Evolutionary conservation across 495 filamentous ascomycete genomes (phyloP), one percentile per base, ranked within the genome.

Genomic region (Penicillium nucicola): DNA sequence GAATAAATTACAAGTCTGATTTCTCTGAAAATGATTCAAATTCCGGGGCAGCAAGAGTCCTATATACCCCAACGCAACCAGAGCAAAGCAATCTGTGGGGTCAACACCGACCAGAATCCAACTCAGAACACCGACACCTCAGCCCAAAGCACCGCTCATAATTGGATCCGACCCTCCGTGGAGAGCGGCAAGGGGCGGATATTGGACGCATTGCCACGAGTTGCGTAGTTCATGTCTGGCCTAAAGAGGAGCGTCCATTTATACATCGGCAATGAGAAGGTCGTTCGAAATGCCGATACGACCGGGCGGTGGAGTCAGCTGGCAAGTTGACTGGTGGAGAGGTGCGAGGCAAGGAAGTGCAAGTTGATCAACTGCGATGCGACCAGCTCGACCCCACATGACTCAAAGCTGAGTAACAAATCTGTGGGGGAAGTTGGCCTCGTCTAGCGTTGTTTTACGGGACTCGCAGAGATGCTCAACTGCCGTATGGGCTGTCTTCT

Each of bases 341-440:
- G 28, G 9, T 10, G n/a, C 5, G 17, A 35, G 10, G 32, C 20
- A 36, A 39, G 5, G 20, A 46, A 22, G 5, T 18, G 38, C n/a
- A n/a, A n/a, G n/a, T n/a, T n/a, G n/a, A n/a, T n/a, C n/a, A 8
- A 8, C 25, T 28, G 25, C 25, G 25, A 43, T 18, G n/a, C n/a
- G n/a, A n/a, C n/a, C n/a, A n/a, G n/a, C n/a, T n/a, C n/a, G 56
- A 63, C 68, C 68, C 66, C 66, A 71, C 68, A 71, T 71, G 60
- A 69, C 57, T 71, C 56, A 71, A 62, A 43, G 40, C 64, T 71
- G 62, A 66, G 60, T 66, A 66, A 67, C 57, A 22, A 57, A 36
- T 45, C 25, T 35, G 48, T 57, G 58, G 39, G 33, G 11, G 25
- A 50, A 22, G 18, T 33, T 32, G 6, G n/a, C 14, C 15, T 14